These are phyloP conservation scores for Pichia kluyveri DNA, from an alignment of 805 yeast species.

Conservation along the genomic window DNA sequence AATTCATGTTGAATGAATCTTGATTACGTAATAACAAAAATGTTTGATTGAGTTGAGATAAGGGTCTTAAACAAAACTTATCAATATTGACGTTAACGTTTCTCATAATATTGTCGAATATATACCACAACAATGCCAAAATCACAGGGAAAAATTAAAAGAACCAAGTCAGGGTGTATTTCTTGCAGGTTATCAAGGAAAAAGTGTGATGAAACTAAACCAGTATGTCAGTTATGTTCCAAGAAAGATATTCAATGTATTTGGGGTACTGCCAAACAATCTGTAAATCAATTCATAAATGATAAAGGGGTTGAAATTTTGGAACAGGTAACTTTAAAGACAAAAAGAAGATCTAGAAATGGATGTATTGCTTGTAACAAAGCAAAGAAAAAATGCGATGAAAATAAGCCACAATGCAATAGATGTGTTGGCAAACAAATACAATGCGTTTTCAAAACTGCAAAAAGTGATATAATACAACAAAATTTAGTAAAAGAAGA, in stretches of 20 bases:
- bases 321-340: not conserved
- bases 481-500: too few species aligned
- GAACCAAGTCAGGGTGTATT: slow-evolving; percentile 5
- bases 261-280: not conserved
- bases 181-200: slow-evolving; percentile 1
- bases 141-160: slow-evolving; percentile 24
- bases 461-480: too few species aligned
- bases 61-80: too few species aligned
- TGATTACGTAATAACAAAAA: too few species aligned
- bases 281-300: not conserved
- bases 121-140: too few species aligned
- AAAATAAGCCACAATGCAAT: slow-evolving; percentile 2
- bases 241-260: slow-evolving; percentile 15
- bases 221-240: slow-evolving; percentile 2
- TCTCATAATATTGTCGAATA: too few species aligned
- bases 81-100: too few species aligned
- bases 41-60: too few species aligned
- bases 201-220: slow-evolving; percentile 6
- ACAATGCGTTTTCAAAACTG: not conserved
- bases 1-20: too few species aligned
- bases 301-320: not conserved
- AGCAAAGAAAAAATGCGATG: slow-evolving; percentile 7
- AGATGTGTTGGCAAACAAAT: slow-evolving; percentile 1
- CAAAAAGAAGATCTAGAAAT: slow-evolving; percentile 1
- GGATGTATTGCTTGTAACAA: slow-evolving; percentile 7